Evolutionary conservation across 2,329 filamentous ascomycete species (phyloP).

Genomic region (Botryotinia narcissicola): DNA sequence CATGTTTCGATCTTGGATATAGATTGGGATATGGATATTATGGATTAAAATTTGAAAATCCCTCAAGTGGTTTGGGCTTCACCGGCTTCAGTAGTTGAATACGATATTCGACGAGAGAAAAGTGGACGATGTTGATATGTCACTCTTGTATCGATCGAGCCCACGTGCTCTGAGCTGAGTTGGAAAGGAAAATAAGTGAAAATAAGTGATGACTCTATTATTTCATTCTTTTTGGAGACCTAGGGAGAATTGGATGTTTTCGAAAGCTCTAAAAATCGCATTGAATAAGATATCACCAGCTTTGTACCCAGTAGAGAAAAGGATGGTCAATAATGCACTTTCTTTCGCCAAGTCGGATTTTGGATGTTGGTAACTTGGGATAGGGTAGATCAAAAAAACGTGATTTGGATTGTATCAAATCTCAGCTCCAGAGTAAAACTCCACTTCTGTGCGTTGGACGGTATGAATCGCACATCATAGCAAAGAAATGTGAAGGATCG

Average conservation of each 20-base stretch:
- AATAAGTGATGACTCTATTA: too few species aligned
- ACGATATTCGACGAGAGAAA: neutral
- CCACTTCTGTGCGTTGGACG: neutral
- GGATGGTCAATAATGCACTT: neutral
- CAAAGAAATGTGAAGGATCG: neutral
- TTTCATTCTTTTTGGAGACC: too few species aligned
- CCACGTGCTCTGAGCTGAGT: neutral
- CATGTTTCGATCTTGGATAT: neutral
- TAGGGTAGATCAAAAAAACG: neutral
- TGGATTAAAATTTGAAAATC: neutral
- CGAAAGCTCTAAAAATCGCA: neutral
- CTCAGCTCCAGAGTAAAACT: neutral
- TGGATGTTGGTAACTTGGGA: neutral
- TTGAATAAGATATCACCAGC: neutral
- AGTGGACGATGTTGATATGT: neutral
- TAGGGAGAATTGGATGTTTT: neutral
- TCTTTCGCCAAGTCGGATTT: neutral
- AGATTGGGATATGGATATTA: neutral
- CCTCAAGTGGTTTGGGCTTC: neutral
- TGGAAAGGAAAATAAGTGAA: neutral
- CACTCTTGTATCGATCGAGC: neutral
- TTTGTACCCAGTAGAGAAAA: neutral
- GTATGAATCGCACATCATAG: neutral
- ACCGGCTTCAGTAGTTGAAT: neutral
- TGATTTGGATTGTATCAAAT: neutral